Evolutionary conservation across 108 stramenopile genomes (phyloP), one percentile per base, ranked within the genome.

Genomic region (Nitzschia palea): DNA sequence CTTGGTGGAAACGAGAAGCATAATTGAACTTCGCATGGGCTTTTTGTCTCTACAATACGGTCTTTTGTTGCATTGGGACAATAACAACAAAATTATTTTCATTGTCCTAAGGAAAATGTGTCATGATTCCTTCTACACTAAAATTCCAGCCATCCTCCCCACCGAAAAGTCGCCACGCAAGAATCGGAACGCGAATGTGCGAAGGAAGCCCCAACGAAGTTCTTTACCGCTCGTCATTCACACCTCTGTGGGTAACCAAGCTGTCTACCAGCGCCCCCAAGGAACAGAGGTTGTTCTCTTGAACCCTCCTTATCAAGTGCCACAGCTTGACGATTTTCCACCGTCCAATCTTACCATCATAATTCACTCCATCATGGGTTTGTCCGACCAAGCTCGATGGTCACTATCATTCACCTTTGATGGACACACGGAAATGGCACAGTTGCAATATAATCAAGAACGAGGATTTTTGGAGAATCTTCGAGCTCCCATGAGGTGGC

Each of bases 41-140:
- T 86, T 86, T 55, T 45, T 86, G 37, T 79, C 80, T 9, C 72
- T 86, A 74, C 70, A 78, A 42, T 86, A 86, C 68, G 86, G 86
- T 18, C 42, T 86, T 1, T 45, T 86, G 43, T 33, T 86, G 30
- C 73, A 70, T 44, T 86, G 86, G 86, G 81, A 86, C 26, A 30
- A 25, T 2, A 33, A 18, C 25, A 74, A 74, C 3, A 58, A 74
- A 65, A 60, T 83, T 44, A 52, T 70, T 1, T 56, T 83, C 37
- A 71, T 86, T 44, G 70, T 74, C 22, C 42, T 86, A 54, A 68
- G 86, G 34, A 86, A 86, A 55, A 81, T 86, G 82, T 86, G 86
- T 62, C 61, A 81, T 43, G 82, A 83, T 45, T 79, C 80, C 42
- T 86, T 86, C 55, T 78, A 80, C 47, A 77, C 70, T 1, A 67